Evolutionary conservation across 2,329 filamentous ascomycete genomes (phyloP).

Genomic region (Penicillium palitans): DNA sequence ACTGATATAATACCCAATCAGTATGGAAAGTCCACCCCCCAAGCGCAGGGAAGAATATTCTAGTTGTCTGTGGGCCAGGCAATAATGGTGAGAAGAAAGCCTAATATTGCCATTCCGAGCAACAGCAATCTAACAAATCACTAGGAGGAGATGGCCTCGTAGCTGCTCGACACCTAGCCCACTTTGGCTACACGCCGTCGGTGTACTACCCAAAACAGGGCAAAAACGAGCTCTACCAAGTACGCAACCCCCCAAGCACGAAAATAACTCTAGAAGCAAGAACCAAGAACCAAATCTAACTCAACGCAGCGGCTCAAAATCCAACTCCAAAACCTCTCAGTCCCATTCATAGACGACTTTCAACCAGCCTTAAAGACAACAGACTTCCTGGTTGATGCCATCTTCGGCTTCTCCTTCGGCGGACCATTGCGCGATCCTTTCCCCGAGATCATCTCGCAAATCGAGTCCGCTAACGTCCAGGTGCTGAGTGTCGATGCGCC

Average conservation of each 20-base stretch:
- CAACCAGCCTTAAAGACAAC: conserved; percentile 62
- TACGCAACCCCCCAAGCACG: conserved; percentile 38
- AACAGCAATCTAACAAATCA: background rate
- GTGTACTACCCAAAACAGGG: conserved; percentile 92
- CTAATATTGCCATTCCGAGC: background rate
- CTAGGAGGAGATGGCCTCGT: conserved; percentile 90
- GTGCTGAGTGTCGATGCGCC: conserved; percentile 91
- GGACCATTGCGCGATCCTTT: conserved; percentile 94
- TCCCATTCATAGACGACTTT: conserved; percentile 86
- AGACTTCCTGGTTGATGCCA: conserved; percentile 85
- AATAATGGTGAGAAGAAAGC: conserved; percentile 54
- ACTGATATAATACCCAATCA: conserved; percentile 37
- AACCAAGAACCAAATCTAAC: background rate
- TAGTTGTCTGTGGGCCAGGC: conserved; percentile 87
- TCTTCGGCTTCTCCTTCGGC: conserved; percentile 94
- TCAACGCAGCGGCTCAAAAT: conserved; percentile 69
- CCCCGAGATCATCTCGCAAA: conserved; percentile 71
- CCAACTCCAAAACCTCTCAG: conserved; percentile 77
- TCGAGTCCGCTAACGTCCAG: conserved; percentile 71
- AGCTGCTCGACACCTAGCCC: conserved; percentile 83
- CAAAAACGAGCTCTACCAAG: conserved; percentile 87
- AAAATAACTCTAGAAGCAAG: conserved; percentile 8
- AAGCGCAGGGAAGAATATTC: conserved; percentile 66
- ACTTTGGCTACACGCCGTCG: conserved; percentile 86
- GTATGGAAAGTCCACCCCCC: conserved; percentile 83